A percentile compares a stretch with the other conserved stretches of the same genome.
phyloP scores from a whole-genome alignment of 306 rosid species.

The Acacia confusa region DNA sequence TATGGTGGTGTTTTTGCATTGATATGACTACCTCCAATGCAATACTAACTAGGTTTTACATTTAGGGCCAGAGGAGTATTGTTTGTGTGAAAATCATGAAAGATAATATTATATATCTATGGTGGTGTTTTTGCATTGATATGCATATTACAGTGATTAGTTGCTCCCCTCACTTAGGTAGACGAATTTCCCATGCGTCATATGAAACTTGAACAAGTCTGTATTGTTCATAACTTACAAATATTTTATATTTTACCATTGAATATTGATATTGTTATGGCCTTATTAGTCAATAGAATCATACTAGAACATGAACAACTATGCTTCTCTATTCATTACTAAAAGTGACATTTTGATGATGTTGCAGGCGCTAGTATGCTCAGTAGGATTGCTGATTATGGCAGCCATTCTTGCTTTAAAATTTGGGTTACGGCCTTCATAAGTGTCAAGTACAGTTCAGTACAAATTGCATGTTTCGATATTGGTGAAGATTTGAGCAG shows the following conservation, averaged over 20 bases:
- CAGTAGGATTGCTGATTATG: constrained; percentile 46
- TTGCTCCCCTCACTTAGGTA: background rate
- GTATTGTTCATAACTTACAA: too few species aligned
- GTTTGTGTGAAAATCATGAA: background rate
- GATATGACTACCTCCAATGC: too few species aligned
- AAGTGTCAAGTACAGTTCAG: constrained; percentile 10
- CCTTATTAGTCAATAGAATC: background rate
- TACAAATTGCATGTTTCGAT: constrained; percentile 6
- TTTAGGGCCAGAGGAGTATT: too few species aligned
- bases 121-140: background rate
- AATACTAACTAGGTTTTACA: too few species aligned
- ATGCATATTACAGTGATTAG: background rate
- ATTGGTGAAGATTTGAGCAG: background rate
- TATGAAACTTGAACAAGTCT: background rate
- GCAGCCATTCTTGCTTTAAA: constrained; percentile 50
- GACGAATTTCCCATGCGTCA: background rate
- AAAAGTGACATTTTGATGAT: constrained; percentile 20
- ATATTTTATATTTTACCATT: background rate
- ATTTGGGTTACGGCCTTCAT: constrained; percentile 25
- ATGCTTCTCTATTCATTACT: constrained; percentile 11
- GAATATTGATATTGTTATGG: background rate
- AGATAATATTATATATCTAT: background rate
- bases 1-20: background rate
- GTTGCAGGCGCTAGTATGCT: constrained; percentile 81
- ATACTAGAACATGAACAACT: constrained; percentile 2